A percentile compares a stretch with the other conserved stretches of the same genome.
These are phyloP conservation scores for Diplodia intermedia DNA, from an alignment of 2,329 filamentous ascomycete species.

Conservation along the genomic window DNA sequence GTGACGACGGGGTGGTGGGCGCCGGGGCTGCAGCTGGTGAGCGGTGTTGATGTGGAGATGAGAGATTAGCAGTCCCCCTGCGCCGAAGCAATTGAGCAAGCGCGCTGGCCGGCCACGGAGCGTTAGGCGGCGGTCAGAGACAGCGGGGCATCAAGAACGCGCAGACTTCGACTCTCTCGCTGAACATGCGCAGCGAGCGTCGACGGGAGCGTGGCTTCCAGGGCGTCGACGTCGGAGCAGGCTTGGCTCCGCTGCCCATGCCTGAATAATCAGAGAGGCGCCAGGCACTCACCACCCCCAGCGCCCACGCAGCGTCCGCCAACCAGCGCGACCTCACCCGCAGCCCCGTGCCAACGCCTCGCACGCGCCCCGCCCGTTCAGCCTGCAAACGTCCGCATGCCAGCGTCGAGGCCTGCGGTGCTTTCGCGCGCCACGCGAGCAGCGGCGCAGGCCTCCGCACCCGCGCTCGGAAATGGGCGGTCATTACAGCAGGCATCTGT, in stretches of 20 bases:
- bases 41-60: conserved; percentile 31
- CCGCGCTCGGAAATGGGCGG: conserved; percentile 5
- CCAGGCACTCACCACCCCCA: neutral
- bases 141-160: conserved; percentile 32
- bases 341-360: conserved; percentile 11
- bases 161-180: conserved; percentile 20
- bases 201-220: conserved; percentile 14
- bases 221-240: conserved; percentile 26
- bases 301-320: neutral
- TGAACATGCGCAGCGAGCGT: conserved; percentile 12
- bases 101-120: conserved; percentile 40
- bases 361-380: neutral
- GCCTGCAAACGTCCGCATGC: neutral
- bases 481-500: conserved; percentile 22
- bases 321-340: neutral
- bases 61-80: conserved; percentile 32
- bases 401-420: conserved; percentile 1
- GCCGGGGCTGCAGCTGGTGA: conserved; percentile 27
- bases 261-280: conserved; percentile 25
- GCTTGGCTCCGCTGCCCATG: conserved; percentile 17
- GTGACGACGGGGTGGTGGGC: conserved; percentile 44
- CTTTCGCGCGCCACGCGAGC: conserved; percentile 16
- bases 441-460: neutral
- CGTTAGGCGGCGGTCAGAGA: conserved; percentile 38
- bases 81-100: conserved; percentile 39